These are phyloP conservation scores for Aureobasidium sp. DNA, from an alignment of 2,329 filamentous ascomycete genomes.

Conservation along the genomic window DNA sequence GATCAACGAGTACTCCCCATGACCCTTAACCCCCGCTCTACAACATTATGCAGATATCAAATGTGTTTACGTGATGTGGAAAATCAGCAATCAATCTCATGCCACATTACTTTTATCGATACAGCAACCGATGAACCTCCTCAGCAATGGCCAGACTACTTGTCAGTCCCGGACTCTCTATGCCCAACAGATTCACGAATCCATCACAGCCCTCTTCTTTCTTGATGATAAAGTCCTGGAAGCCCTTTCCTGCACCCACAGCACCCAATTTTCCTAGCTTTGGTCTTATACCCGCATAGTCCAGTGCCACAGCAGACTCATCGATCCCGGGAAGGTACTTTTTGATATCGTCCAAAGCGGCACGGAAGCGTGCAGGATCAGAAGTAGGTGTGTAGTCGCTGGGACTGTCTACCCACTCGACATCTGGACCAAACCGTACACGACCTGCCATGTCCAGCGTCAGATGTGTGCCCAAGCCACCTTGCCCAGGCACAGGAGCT, in stretches of 20 bases:
- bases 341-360: slow-evolving; percentile 67
- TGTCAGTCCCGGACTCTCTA: slow-evolving; percentile 89
- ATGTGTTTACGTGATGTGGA: not conserved
- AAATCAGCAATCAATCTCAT: too few species aligned
- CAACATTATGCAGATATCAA: not conserved
- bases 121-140: slow-evolving; percentile 56
- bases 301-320: slow-evolving; percentile 57
- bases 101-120: slow-evolving; percentile 23
- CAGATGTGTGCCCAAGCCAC: slow-evolving; percentile 84
- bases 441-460: slow-evolving; percentile 82
- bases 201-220: slow-evolving; percentile 71
- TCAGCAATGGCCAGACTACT: slow-evolving; percentile 81
- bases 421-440: slow-evolving; percentile 87
- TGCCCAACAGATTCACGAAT: slow-evolving; percentile 85
- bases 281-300: slow-evolving; percentile 88
- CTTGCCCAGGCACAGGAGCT: slow-evolving; percentile 71
- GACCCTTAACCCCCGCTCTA: too few species aligned
- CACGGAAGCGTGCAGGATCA: slow-evolving; percentile 54
- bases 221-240: slow-evolving; percentile 76
- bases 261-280: slow-evolving; percentile 65
- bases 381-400: slow-evolving; percentile 56
- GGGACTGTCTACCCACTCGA: slow-evolving; percentile 79
- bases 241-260: slow-evolving; percentile 54
- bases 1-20: not conserved
- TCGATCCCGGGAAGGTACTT: slow-evolving; percentile 73